A percentile compares a stretch with the other conserved stretches of the same genome.
Conservation (phyloP, 2,329 filamentous ascomycete species). For the Phialophora tarda region DNA sequence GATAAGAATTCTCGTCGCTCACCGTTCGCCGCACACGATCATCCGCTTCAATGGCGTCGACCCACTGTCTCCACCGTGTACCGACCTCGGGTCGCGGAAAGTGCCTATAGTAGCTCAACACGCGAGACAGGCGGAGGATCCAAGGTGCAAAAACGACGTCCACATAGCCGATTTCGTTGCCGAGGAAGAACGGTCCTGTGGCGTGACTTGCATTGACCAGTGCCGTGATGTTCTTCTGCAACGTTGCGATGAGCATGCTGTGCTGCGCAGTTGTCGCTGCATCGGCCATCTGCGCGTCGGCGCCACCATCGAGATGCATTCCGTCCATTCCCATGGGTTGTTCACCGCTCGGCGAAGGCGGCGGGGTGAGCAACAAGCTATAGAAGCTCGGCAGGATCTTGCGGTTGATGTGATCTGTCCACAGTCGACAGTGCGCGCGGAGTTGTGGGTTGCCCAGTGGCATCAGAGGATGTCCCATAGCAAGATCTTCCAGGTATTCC, state of each 20-base stretch:
- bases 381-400: constrained; percentile 79
- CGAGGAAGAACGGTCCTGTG: constrained; percentile 73
- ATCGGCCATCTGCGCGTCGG: constrained; percentile 20
- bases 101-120: constrained; percentile 67
- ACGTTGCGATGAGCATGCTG: constrained; percentile 35
- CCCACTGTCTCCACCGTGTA: constrained; percentile 71
- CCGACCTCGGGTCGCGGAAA: constrained; percentile 70
- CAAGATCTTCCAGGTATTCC: constrained; percentile 84
- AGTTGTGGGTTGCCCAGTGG: constrained; percentile 67
- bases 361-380: constrained; percentile 61
- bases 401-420: constrained; percentile 81
- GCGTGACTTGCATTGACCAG: constrained; percentile 63
- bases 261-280: constrained; percentile 28
- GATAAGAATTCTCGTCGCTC: constrained; percentile 68
- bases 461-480: constrained; percentile 64
- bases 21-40: constrained; percentile 69
- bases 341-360: constrained; percentile 22
- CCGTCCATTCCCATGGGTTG: constrained; percentile 21
- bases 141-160: constrained; percentile 79
- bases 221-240: constrained; percentile 70
- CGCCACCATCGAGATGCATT: constrained; percentile 15
- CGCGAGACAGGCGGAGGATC: constrained; percentile 69
- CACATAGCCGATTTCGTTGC: constrained; percentile 65
- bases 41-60: constrained; percentile 70
- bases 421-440: constrained; percentile 76